Evolutionary conservation across 2,329 filamentous ascomycete genomes (phyloP).

Genomic region (Diplodia scrobiculata): DNA sequence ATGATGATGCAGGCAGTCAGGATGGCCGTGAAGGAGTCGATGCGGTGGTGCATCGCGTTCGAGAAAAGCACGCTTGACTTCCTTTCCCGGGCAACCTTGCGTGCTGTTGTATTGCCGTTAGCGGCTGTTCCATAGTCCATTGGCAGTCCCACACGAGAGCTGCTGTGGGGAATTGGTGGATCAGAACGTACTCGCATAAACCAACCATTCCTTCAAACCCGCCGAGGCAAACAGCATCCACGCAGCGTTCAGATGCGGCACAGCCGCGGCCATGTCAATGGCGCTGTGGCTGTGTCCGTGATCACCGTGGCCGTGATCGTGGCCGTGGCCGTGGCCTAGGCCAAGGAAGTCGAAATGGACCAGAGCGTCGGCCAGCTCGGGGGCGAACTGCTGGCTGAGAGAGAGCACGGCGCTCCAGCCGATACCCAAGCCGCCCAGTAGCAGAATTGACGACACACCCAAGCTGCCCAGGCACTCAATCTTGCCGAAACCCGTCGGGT

Average conservation of each 20-base stretch:
- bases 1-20: constrained; percentile 88
- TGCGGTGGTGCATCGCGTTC: constrained; percentile 93
- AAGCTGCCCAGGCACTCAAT: constrained; percentile 94
- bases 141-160: not conserved
- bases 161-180: not conserved
- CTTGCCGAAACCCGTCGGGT: constrained; percentile 93
- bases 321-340: constrained; percentile 59
- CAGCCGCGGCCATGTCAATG: constrained; percentile 49
- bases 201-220: constrained; percentile 92
- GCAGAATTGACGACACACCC: constrained; percentile 86
- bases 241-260: constrained; percentile 87
- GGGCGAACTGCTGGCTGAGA: constrained; percentile 57
- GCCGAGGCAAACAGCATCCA: constrained; percentile 93
- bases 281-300: constrained; percentile 44
- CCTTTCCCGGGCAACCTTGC: constrained; percentile 92
- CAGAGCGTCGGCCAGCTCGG: constrained; percentile 49
- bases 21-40: constrained; percentile 93
- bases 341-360: constrained; percentile 50
- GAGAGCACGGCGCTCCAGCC: constrained; percentile 66
- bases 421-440: constrained; percentile 90
- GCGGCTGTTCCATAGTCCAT: constrained; percentile 22
- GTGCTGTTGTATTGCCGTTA: constrained; percentile 60
- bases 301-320: constrained; percentile 43
- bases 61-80: constrained; percentile 95
- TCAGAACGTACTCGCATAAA: constrained; percentile 73